Conservation (phyloP, 108 stramenopile species). For the Fragilaria crotonensis region DNA sequence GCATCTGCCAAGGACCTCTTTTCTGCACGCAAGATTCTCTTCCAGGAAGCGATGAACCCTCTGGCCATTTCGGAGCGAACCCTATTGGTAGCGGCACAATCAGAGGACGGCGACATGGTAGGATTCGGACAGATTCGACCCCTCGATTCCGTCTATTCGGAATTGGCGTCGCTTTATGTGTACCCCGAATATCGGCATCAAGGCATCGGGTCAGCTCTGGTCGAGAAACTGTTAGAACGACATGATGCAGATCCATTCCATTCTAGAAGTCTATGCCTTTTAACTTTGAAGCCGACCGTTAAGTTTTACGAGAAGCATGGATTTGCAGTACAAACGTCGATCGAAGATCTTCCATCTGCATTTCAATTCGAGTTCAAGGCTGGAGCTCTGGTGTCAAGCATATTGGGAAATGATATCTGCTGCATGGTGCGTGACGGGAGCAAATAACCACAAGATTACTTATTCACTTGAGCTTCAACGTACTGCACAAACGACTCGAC, state of each 20-base stretch:
- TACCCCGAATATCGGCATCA: constrained; percentile 9
- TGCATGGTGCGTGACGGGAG: too few species aligned
- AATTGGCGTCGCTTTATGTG: constrained; percentile 20
- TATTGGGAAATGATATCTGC: too few species aligned
- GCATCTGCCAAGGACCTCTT: constrained; percentile 2
- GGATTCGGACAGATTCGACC: constrained; percentile 29
- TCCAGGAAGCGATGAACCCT: constrained; percentile 18
- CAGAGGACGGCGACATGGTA: background rate
- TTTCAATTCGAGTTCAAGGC: too few species aligned
- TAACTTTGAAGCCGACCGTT: too few species aligned
- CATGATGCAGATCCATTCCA: too few species aligned
- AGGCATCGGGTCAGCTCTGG: constrained; percentile 11
- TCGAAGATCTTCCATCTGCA: too few species aligned
- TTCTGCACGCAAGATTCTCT: constrained; percentile 5
- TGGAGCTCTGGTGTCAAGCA: too few species aligned
- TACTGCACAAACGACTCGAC: constrained; percentile 37
- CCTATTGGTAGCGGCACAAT: constrained; percentile 11
- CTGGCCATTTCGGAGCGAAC: constrained; percentile 3
- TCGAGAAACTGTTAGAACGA: constrained; percentile 9
- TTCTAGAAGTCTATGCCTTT: too few species aligned
- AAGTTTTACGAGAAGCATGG: too few species aligned
- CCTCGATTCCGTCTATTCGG: constrained; percentile 4
- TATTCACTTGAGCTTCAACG: constrained; percentile 42
- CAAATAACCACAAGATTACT: too few species aligned
- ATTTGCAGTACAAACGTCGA: too few species aligned